Conservation (phyloP, 106 monocot genomes). For the Acorus gramineus region DNA sequence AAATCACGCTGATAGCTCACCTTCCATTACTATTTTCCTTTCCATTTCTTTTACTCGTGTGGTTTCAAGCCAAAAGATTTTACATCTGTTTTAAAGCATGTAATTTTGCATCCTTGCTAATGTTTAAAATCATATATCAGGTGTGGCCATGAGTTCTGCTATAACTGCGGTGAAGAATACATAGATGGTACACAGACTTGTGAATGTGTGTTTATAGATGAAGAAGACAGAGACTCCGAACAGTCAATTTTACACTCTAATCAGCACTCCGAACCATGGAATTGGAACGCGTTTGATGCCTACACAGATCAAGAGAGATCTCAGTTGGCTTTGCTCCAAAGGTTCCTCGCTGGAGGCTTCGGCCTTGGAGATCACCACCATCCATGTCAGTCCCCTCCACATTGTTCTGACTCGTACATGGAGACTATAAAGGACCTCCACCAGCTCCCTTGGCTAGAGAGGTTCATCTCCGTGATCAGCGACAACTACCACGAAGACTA, state of each 20-base stretch:
- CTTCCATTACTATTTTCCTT: too few species aligned
- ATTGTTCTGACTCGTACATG: conserved; percentile 72
- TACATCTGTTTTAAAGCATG: too few species aligned
- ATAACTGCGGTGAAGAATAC: conserved; percentile 52
- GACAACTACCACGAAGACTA: conserved; percentile 70
- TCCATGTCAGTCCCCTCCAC: conserved; percentile 48
- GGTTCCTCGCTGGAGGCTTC: conserved; percentile 79
- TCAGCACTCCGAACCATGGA: conserved; percentile 47
- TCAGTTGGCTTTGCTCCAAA: conserved; percentile 77
- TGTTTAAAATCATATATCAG: conserved; percentile 12
- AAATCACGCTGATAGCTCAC: too few species aligned
- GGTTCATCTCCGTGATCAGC: conserved; percentile 85
- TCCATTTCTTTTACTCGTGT: too few species aligned
- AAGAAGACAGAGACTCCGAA: conserved; percentile 10
- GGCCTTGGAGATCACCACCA: conserved; percentile 26
- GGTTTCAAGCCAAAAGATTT: neutral
- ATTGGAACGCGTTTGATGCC: conserved; percentile 69
- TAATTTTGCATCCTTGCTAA: neutral
- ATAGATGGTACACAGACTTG: conserved; percentile 40
- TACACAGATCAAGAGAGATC: conserved; percentile 84
- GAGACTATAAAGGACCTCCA: conserved; percentile 90
- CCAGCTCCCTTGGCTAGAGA: conserved; percentile 97
- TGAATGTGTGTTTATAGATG: conserved; percentile 31
- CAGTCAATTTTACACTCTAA: conserved; percentile 7
- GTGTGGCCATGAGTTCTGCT: conserved; percentile 75